Conservation (phyloP, 208 protist genomes). For the Leishmania guyanensis region DNA sequence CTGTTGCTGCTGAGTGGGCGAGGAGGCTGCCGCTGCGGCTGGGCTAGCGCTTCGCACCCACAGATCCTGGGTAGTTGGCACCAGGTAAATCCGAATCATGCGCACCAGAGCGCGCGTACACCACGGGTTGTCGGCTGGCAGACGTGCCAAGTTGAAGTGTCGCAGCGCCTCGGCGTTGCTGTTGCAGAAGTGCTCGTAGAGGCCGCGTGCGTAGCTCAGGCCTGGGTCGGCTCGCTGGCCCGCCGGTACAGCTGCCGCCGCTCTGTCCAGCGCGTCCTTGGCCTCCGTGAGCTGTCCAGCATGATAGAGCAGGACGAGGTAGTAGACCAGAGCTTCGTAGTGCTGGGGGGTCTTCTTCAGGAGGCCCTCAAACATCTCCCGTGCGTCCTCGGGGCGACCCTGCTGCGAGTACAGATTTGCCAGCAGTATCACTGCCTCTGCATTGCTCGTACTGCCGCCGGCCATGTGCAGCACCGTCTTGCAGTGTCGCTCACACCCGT, state of each 20-base stretch:
- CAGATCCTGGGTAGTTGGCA: slow-evolving; percentile 76
- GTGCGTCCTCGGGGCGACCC: slow-evolving; percentile 83
- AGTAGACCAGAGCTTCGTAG: slow-evolving; percentile 88
- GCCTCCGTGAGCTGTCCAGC: slow-evolving; percentile 53
- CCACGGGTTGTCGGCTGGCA: slow-evolving; percentile 82
- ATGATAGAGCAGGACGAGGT: slow-evolving; percentile 83
- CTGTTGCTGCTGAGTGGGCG: background rate
- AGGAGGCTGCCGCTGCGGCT: slow-evolving; percentile 40
- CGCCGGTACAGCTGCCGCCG: slow-evolving; percentile 31
- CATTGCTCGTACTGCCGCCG: slow-evolving; percentile 64
- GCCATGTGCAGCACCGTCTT: slow-evolving; percentile 81
- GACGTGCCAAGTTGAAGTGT: slow-evolving; percentile 87
- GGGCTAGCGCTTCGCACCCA: slow-evolving; percentile 53
- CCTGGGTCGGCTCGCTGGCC: slow-evolving; percentile 69
- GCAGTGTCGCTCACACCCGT: slow-evolving; percentile 92
- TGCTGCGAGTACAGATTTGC: slow-evolving; percentile 92
- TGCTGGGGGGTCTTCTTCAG: slow-evolving; percentile 87
- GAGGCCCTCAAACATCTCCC: slow-evolving; percentile 84
- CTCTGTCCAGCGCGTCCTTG: slow-evolving; percentile 56
- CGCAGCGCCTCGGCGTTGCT: slow-evolving; percentile 88
- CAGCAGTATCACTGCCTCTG: slow-evolving; percentile 92
- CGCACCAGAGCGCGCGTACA: slow-evolving; percentile 71
- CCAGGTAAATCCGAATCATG: slow-evolving; percentile 96
- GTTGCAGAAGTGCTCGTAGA: slow-evolving; percentile 78
- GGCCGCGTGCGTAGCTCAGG: slow-evolving; percentile 83